Evolutionary conservation across 2,329 filamentous ascomycete species (phyloP), one percentile per base, ranked within the genome.

Genomic region (Bipolaris victoriae): DNA sequence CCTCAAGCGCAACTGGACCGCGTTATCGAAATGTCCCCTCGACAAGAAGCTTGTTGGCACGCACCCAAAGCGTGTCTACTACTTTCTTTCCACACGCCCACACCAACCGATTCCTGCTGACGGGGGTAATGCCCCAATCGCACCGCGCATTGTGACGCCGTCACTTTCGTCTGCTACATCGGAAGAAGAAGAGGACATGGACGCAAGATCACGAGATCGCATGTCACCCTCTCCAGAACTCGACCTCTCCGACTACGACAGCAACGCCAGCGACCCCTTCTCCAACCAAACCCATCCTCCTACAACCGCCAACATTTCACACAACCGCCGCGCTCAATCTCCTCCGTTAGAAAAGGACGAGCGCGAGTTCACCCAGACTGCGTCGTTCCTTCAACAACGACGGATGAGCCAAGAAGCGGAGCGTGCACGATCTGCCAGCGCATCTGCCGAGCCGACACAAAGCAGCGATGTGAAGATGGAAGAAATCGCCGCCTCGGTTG

Each of bases 361-460:
- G 81, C 91, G 90, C 72, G 95, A 98, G 77, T 99, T 99, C 73
- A 97, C 94, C 6, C 91, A 96, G 78, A 98, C 93, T 1, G 95
- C 95, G 15, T 91, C 92, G 65, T 91, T 89, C 47, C 85, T 98
- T 67, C 91, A 86, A 57, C 82, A 84, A 78, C 83, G 82, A 63
- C 80, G 76, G 61, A 78, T 68, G 73, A 82, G 76, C 58, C 73
- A 71, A 63, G 74, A 68, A 66, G 78, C 65, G 54, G 78, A 70
- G 70, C 75, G 66, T 71, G 60, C 69, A 49, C 78, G 80, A 49
- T 76, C 76, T 53, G 69, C 74, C 36, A 77, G 76, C 55, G 66
- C 75, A 45, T 72, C 68, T 62, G 75, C 73, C 35, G 77, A 71
- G 43, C 73, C 71, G 53, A 60, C 53, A 54, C 71, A 55, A 55